Percentiles rank a stretch among this genome's conserved stretches.
Evolutionary conservation across 164 flowering plant species (phyloP).

Genomic region (Vitis amurensis): DNA sequence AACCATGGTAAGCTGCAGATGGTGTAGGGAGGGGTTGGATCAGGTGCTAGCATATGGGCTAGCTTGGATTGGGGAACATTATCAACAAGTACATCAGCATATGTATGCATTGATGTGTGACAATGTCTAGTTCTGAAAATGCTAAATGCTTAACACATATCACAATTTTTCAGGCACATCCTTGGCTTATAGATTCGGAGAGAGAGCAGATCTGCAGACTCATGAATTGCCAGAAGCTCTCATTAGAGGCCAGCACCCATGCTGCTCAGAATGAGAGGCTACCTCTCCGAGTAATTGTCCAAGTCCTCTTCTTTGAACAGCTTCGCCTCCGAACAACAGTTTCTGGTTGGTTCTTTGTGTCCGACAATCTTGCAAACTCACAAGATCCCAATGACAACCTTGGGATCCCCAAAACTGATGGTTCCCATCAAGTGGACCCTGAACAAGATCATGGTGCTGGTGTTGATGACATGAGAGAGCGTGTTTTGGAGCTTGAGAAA

Average conservation of each 20-base stretch:
- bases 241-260: constrained; percentile 70
- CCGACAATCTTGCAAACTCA: constrained; percentile 53
- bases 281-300: constrained; percentile 67
- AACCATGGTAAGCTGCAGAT: too few relatives aligned
- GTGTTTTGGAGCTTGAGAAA: constrained; percentile 64
- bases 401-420: constrained; percentile 20
- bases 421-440: constrained; percentile 6
- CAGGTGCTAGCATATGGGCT: too few relatives aligned
- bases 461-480: constrained; percentile 41
- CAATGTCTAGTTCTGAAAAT: neutral
- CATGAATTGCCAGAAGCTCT: constrained; percentile 72
- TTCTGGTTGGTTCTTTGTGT: constrained; percentile 65
- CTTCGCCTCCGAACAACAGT: constrained; percentile 63
- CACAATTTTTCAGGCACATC: constrained; percentile 47
- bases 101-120: too few relatives aligned
- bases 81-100: too few relatives aligned
- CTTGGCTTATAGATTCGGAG: constrained; percentile 65
- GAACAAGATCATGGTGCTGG: constrained; percentile 11
- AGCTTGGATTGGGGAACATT: too few relatives aligned
- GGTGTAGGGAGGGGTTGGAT: too few relatives aligned
- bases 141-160: neutral
- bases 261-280: constrained; percentile 76
- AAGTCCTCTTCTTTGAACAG: constrained; percentile 71
- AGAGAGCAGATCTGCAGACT: constrained; percentile 67
- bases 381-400: constrained; percentile 31